Evolutionary conservation across 768 basidiomycete genomes (phyloP), one percentile per base, ranked within the genome.

Genomic region (Candolleomyces aberdarensis): DNA sequence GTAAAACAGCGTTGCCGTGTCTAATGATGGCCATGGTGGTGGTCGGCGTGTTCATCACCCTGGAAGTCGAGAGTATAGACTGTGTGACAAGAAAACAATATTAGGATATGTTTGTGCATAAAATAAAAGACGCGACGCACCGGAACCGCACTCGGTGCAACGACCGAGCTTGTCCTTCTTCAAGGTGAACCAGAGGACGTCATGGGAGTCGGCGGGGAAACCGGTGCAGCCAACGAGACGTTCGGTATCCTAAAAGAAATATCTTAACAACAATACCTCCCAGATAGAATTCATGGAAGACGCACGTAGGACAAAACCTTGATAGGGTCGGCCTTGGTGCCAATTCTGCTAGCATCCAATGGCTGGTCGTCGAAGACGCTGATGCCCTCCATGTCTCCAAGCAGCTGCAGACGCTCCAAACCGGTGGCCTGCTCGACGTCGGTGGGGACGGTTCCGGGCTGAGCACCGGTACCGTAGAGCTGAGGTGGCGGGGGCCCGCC

Each of bases 191-290:
- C 96, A 98, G 67, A 87, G 80, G 57, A 95, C 82, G 68, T 98
- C 94, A 77, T 98, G 96, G 39, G 94, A 96, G 76, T 98, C 96
- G 49, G 91, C 92, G 10, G 96, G 96, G 69, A 83, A 87, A 56
- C 96, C 96, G 46, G 96, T 95, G 83, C 96, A 98, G 50, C 96
- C 96, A 71, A 98, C 79, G 59, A 92, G 84, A 62, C 96, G 93
- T 64, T 88, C 85, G 41, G 83, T 77, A 64, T 90, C 90, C 94
- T 96, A 60, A 44, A 62, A 41, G 61, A 52, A 43, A 6, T 36
- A 36, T 36, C 5, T 36, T 36, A 36, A 60, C 17, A 50, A 19
- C 59, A 55, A 56, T 44, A 60, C 36, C 36, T 47, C 53, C 8
- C n/a, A 3, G 49, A 49, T 39, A 56, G 62, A 15, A 36, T 11